These are phyloP conservation scores for Psilocybe cyanescens DNA, from an alignment of 768 basidiomycete genomes.

Conservation along the genomic window DNA sequence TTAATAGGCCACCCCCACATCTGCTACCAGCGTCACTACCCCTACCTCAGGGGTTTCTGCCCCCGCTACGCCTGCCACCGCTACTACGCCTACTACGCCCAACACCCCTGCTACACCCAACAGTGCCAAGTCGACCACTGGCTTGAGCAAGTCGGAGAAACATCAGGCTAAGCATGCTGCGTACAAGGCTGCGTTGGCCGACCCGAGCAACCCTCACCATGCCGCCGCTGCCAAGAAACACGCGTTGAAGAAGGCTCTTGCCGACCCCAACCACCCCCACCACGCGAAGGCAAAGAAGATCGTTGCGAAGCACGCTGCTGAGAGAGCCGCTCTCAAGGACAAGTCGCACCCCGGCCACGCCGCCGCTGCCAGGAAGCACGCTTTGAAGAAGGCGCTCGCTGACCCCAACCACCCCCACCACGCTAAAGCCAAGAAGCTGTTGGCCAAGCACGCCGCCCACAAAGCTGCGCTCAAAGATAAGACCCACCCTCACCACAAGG, in stretches of 20 bases:
- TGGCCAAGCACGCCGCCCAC: conserved; percentile 5
- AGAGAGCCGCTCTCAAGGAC: conserved; percentile 14
- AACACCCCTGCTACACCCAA: neutral
- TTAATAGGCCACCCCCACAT: neutral
- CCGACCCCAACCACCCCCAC: conserved; percentile 17
- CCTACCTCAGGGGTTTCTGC: neutral
- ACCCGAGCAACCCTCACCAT: conserved; percentile 14
- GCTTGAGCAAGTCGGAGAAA: neutral
- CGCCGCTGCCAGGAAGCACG: conserved; percentile 1
- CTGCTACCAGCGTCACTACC: neutral
- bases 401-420: conserved; percentile 18
- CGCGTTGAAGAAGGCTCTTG: conserved; percentile 17
- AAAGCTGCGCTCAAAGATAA: conserved; percentile 8
- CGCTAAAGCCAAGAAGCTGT: neutral
- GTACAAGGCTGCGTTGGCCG: conserved; percentile 11
- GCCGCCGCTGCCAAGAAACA: conserved; percentile 4
- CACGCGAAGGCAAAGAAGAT: conserved; percentile 12
- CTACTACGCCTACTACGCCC: conserved; percentile 4
- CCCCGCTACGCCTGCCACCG: conserved; percentile 1
- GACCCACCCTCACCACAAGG: conserved; percentile 5
- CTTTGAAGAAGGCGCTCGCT: conserved; percentile 17
- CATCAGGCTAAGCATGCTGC: neutral
- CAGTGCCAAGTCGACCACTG: neutral
- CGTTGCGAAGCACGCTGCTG: conserved; percentile 3
- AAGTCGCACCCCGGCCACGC: conserved; percentile 4